phyloP scores from a whole-genome alignment of 305 asterid species.

The Stenogyne calaminthoides region DNA sequence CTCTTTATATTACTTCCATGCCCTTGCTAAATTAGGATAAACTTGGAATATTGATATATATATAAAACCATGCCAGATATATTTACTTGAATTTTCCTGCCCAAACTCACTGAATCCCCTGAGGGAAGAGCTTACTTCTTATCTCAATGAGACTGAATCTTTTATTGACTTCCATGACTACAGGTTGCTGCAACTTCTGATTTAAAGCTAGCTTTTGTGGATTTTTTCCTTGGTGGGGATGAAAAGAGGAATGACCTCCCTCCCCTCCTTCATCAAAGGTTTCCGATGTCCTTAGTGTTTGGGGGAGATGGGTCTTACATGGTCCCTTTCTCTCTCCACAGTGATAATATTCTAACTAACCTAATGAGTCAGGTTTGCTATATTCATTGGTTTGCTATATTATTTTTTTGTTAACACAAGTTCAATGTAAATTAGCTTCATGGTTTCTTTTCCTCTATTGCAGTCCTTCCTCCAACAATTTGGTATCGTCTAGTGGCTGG shows the following conservation, averaged over 20 bases:
- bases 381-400: too few relatives aligned
- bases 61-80: background rate
- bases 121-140: background rate
- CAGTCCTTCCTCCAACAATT: conserved; percentile 90
- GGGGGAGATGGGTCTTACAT: conserved; percentile 97
- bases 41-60: background rate
- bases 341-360: conserved; percentile 75
- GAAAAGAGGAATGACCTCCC: conserved; percentile 88
- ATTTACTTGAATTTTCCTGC: background rate
- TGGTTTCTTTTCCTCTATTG: conserved; percentile 35
- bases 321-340: conserved; percentile 81
- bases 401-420: conserved; percentile 25
- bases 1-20: conserved; percentile 13
- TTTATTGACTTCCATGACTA: conserved; percentile 22
- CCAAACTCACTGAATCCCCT: background rate
- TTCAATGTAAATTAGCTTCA: conserved; percentile 24
- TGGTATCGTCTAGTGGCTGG: conserved; percentile 93
- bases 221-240: conserved; percentile 96
- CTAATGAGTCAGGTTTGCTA: conserved; percentile 84
- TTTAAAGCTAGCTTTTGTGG: conserved; percentile 83
- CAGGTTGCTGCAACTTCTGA: conserved; percentile 89
- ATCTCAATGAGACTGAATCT: conserved; percentile 26
- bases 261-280: conserved; percentile 79
- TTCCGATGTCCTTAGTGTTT: conserved; percentile 75
- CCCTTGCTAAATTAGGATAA: conserved; percentile 15